A percentile compares a stretch with the other conserved stretches of the same genome.
These are phyloP conservation scores for Chaetoscypha palmicola DNA, from an alignment of 2,329 filamentous ascomycete genomes.

Conservation along the genomic window DNA sequence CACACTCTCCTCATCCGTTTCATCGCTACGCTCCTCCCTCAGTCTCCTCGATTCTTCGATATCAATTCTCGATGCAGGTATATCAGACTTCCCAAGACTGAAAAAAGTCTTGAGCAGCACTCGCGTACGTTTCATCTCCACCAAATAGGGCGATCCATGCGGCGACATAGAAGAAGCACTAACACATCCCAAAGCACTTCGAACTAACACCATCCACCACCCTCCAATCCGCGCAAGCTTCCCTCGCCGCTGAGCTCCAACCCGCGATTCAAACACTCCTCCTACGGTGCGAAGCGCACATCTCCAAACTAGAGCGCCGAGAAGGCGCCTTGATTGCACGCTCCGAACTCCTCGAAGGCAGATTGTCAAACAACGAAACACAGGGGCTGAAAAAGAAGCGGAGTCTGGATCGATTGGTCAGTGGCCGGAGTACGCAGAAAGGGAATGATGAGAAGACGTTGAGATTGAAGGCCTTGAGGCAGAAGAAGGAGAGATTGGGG, in stretches of 20 bases:
- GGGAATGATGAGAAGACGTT: conserved; percentile 22
- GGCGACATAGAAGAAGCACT: not conserved
- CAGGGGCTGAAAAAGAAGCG: conserved; percentile 25
- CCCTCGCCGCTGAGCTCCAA: conserved; percentile 61
- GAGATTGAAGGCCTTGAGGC: conserved; percentile 53
- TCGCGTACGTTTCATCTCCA: conserved; percentile 25
- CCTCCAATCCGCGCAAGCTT: conserved; percentile 55
- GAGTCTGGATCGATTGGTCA: conserved; percentile 35
- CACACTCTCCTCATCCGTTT: conserved; percentile 32
- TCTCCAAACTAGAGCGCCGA: conserved; percentile 59
- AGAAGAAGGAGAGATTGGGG: conserved; percentile 64
- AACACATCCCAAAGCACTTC: conserved; percentile 50
- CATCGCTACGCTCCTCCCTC: conserved; percentile 34
- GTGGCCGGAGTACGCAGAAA: conserved; percentile 17
- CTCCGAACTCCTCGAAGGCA: conserved; percentile 58
- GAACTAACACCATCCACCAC: conserved; percentile 63
- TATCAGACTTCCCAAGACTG: conserved; percentile 31
- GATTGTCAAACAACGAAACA: conserved; percentile 42
- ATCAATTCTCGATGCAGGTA: conserved; percentile 24
- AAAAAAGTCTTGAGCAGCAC: conserved; percentile 31
- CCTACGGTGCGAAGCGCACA: conserved; percentile 52
- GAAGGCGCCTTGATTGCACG: conserved; percentile 60
- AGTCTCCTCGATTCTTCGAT: conserved; percentile 32
- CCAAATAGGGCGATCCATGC: too few relatives aligned
- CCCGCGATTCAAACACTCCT: conserved; percentile 63